Evolutionary conservation across 208 protist species (phyloP).

Genomic region (Entamoeba moshkovskii): DNA sequence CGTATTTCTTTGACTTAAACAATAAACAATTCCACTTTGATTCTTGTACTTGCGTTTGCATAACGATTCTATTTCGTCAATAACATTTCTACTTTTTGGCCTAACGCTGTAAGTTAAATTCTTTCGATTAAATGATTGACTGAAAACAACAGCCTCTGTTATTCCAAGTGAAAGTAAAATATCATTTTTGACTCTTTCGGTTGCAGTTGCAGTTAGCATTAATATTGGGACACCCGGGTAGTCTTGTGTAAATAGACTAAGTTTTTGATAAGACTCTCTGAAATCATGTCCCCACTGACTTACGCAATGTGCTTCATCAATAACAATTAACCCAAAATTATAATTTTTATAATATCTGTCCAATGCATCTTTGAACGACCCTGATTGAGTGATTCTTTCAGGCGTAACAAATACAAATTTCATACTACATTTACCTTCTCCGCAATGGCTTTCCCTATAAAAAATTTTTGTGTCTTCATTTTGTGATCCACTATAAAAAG

Average conservation of each 20-base stretch:
- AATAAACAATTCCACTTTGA: not conserved
- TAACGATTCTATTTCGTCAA: not conserved
- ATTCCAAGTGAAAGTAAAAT: constrained; percentile 34
- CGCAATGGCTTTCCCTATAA: not conserved
- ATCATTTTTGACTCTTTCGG: constrained; percentile 29
- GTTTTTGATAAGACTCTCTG: constrained; percentile 31
- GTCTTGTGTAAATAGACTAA: constrained; percentile 9
- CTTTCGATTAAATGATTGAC: constrained; percentile 36
- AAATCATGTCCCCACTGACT: constrained; percentile 47
- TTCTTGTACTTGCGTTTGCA: not conserved
- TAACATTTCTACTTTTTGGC: not conserved
- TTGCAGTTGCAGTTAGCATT: constrained; percentile 47
- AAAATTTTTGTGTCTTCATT: not conserved
- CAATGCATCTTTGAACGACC: not conserved
- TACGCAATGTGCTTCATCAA: constrained; percentile 41
- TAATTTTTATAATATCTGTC: not conserved
- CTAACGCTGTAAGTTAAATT: constrained; percentile 42
- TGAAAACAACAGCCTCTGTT: constrained; percentile 23
- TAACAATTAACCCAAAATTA: not conserved
- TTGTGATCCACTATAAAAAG: not conserved
- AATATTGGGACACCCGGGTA: constrained; percentile 40
- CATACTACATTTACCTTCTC: not conserved
- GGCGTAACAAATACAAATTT: constrained; percentile 48
- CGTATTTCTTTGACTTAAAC: not conserved
- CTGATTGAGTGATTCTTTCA: constrained; percentile 23